A percentile compares a stretch with the other conserved stretches of the same genome.
Conservation (phyloP, 1,139 yeast species). For the Meyerozyma athensensis region DNA sequence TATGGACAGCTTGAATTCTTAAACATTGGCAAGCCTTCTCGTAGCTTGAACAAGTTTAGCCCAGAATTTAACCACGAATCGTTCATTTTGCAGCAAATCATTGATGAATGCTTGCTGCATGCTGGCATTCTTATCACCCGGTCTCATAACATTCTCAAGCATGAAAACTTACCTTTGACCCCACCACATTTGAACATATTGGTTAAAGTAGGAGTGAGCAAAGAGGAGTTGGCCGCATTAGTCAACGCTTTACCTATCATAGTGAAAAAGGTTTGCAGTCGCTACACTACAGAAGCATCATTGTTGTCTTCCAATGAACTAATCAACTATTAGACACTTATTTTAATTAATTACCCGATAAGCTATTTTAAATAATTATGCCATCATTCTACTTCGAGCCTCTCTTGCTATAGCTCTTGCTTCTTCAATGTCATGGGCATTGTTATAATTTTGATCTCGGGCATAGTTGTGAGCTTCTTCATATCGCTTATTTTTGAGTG, state of each 20-base stretch:
- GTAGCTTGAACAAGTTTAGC: slow-evolving; percentile 27
- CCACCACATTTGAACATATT: slow-evolving; percentile 64
- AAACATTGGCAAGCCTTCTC: slow-evolving; percentile 35
- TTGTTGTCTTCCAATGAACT: slow-evolving; percentile 8
- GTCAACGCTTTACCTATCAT: slow-evolving; percentile 13
- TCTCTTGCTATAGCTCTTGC: slow-evolving; percentile 82
- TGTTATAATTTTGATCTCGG: slow-evolving; percentile 67
- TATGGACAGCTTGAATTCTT: slow-evolving; percentile 43
- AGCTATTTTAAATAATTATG: slow-evolving; percentile 6
- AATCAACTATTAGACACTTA: slow-evolving; percentile 3
- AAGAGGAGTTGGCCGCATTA: slow-evolving; percentile 44
- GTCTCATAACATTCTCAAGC: slow-evolving; percentile 63
- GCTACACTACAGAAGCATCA: slow-evolving; percentile 8
- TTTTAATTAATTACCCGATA: slow-evolving; percentile 5
- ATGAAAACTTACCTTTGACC: slow-evolving; percentile 70
- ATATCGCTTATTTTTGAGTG: slow-evolving; percentile 53
- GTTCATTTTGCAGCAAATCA: slow-evolving; percentile 57
- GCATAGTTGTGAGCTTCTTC: slow-evolving; percentile 73
- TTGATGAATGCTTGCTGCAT: slow-evolving; percentile 47
- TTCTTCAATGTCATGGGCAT: slow-evolving; percentile 83
- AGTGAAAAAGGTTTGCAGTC: slow-evolving; percentile 13
- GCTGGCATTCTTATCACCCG: slow-evolving; percentile 63
- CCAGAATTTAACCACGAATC: slow-evolving; percentile 49
- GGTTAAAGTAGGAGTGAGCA: slow-evolving; percentile 51
- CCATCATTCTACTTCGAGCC: slow-evolving; percentile 44